A percentile compares a stretch with the other conserved stretches of the same genome.
Conservation (phyloP, 2,329 filamentous ascomycete genomes). For the Chaetomium strumarium region DNA sequence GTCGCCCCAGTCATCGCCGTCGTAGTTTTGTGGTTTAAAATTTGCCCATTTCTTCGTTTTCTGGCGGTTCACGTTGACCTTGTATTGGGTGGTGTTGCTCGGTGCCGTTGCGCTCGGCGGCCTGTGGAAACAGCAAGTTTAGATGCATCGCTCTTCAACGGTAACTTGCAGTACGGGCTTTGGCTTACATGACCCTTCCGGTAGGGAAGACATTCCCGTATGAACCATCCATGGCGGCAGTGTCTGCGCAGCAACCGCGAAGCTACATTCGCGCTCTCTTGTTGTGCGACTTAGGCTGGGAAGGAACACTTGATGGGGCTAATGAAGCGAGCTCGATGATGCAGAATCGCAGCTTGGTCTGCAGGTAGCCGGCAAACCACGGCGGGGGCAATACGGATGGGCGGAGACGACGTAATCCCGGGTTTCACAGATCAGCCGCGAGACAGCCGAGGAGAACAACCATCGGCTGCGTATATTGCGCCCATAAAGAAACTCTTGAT, state of each 20-base stretch:
- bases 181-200: slow-evolving; percentile 24
- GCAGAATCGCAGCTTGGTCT: neutral
- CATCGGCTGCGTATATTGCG: neutral
- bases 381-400: neutral
- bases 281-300: neutral
- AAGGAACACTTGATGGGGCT: neutral
- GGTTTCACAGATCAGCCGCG: neutral
- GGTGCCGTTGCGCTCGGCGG: slow-evolving; percentile 21
- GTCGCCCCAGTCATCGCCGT: slow-evolving; percentile 88
- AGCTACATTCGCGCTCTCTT: slow-evolving; percentile 1
- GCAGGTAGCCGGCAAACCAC: slow-evolving; percentile 11
- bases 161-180: neutral
- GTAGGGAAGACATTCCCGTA: slow-evolving; percentile 30
- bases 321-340: neutral
- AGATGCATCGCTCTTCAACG: neutral
- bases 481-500: no score
- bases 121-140: slow-evolving; percentile 17
- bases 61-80: slow-evolving; percentile 77
- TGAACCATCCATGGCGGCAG: slow-evolving; percentile 26
- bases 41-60: slow-evolving; percentile 96
- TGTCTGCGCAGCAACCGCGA: slow-evolving; percentile 3
- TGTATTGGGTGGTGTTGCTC: slow-evolving; percentile 46
- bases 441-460: neutral
- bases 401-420: neutral
- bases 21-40: slow-evolving; percentile 79